Evolutionary conservation across 129 eudicot species (phyloP).

Genomic region (Centaurea solstitialis): DNA sequence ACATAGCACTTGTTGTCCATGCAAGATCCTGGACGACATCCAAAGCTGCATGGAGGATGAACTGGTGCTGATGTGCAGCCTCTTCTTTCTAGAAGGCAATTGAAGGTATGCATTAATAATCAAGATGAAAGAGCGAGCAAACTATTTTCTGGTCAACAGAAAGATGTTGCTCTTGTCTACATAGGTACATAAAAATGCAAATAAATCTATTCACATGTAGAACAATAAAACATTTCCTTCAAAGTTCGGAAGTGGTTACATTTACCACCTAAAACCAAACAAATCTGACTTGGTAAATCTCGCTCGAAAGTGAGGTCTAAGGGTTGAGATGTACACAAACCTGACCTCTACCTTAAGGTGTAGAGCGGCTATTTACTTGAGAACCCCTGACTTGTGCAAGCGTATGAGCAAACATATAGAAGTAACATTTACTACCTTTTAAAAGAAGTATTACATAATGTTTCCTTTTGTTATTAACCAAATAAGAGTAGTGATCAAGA

Average conservation of each 20-base stretch:
- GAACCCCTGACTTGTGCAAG: no score
- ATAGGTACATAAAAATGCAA: neutral
- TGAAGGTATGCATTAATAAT: slow-evolving; percentile 1
- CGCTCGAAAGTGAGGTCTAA: no score
- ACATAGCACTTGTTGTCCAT: slow-evolving; percentile 98
- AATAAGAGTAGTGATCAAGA: neutral
- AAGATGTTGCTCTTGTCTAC: neutral
- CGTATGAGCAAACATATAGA: neutral
- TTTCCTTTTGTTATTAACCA: neutral
- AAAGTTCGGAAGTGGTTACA: neutral
- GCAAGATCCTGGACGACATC: slow-evolving; percentile 96
- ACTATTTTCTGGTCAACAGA: neutral
- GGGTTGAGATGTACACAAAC: no score
- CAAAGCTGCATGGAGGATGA: slow-evolving; percentile 88
- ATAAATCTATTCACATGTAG: neutral
- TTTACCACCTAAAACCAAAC: neutral
- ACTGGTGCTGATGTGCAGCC: slow-evolving; percentile 96
- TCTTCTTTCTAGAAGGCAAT: slow-evolving; percentile 71
- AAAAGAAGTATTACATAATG: neutral
- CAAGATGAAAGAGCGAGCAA: neutral
- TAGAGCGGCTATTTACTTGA: no score
- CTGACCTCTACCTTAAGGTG: no score
- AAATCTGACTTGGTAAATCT: no score
- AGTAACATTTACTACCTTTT: neutral
- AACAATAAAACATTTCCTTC: neutral